A percentile compares a stretch with the other conserved stretches of the same genome.
Evolutionary conservation across 345 rosid genomes (phyloP).

Genomic region (Cardamine chenopodiifolia): DNA sequence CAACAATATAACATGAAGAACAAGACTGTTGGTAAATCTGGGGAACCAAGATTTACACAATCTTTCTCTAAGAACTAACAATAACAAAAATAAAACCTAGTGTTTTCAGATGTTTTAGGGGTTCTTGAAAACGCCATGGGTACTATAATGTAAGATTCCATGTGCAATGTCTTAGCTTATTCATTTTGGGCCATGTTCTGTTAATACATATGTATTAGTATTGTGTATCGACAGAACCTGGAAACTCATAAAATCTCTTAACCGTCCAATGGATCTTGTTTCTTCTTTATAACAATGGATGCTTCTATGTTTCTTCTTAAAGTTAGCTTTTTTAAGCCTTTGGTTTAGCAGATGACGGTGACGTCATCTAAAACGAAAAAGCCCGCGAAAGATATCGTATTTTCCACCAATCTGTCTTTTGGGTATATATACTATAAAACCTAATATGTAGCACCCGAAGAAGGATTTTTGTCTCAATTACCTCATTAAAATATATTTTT

Average conservation of each 20-base stretch:
- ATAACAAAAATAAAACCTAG: not conserved
- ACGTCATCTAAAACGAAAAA: constrained; percentile 28
- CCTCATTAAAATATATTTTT: too few species aligned
- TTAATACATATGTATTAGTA: constrained; percentile 26
- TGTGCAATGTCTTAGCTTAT: constrained; percentile 3
- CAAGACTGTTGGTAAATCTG: constrained; percentile 18
- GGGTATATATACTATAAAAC: too few species aligned
- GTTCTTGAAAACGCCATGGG: constrained; percentile 11
- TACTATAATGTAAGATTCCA: constrained; percentile 7
- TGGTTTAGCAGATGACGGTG: not conserved
- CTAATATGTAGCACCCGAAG: not conserved
- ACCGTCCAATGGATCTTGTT: not conserved
- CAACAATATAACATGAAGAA: constrained; percentile 31
- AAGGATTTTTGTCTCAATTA: too few species aligned
- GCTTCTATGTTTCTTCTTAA: not conserved
- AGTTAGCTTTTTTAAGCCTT: not conserved
- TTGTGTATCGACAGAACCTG: constrained; percentile 20
- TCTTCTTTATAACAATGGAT: constrained; percentile 7
- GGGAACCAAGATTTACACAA: constrained; percentile 9
- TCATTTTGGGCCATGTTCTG: constrained; percentile 7
- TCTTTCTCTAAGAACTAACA: constrained; percentile 18
- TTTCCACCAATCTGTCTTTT: constrained; percentile 21
- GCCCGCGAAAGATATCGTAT: constrained; percentile 26
- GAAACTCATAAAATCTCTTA: constrained; percentile 1
- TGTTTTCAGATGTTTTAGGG: not conserved